Evolutionary conservation across 768 basidiomycete genomes (phyloP).

Genomic region (Hygrophoropsis aurantiaca): DNA sequence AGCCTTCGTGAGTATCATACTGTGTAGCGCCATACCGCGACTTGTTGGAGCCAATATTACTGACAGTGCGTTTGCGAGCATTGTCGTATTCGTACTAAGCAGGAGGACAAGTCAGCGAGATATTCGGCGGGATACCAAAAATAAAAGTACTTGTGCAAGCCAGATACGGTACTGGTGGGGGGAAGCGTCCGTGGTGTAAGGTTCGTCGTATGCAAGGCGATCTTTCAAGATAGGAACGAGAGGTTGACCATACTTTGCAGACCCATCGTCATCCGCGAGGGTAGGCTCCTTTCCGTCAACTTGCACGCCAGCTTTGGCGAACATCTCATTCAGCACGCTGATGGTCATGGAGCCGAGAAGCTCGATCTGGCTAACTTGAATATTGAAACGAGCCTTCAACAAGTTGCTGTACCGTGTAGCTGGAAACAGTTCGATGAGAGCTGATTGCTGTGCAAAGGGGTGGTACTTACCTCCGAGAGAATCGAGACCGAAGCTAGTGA

Average conservation of each 20-base stretch:
- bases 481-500: constrained; percentile 23
- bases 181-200: constrained; percentile 27
- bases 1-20: constrained; percentile 31
- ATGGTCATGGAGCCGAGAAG: constrained; percentile 19
- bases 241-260: constrained; percentile 26
- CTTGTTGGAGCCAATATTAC: constrained; percentile 29
- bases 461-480: constrained; percentile 20
- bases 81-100: constrained; percentile 26
- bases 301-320: constrained; percentile 14
- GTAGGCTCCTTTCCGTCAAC: constrained; percentile 3
- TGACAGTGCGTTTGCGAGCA: constrained; percentile 24
- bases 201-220: constrained; percentile 29
- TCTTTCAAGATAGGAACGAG: constrained; percentile 29
- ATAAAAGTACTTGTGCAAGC: constrained; percentile 26
- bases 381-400: constrained; percentile 24
- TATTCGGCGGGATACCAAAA: background rate
- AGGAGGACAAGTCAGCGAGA: background rate
- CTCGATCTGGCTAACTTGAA: constrained; percentile 21
- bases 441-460: background rate
- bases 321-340: constrained; percentile 23
- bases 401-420: constrained; percentile 30
- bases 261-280: constrained; percentile 18
- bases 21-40: constrained; percentile 32
- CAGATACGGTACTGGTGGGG: constrained; percentile 26
- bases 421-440: constrained; percentile 2